Evolutionary conservation across 148 eudicot genomes (phyloP), one percentile per base, ranked within the genome.

Genomic region (Pharnaceum exiguum): DNA sequence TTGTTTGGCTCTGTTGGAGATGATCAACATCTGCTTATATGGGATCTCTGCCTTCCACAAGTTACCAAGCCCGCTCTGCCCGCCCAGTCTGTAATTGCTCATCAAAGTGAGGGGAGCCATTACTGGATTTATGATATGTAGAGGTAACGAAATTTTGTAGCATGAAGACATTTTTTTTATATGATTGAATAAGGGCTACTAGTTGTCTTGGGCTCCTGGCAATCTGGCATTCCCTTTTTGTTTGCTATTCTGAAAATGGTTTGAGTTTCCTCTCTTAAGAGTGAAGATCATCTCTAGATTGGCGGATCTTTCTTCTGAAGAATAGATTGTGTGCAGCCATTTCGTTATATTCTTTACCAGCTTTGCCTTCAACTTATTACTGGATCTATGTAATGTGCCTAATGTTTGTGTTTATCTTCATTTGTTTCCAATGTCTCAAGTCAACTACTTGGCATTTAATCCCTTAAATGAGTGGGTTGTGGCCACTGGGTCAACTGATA

Each of bases 1-100:
- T 69, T 89, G 66, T 89, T 89, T 71, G 96, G 89, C 29, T 89
- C 93, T 43, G 87, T 82, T 67, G 96, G 94, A 23, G 81, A 82
- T 60, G 91, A 82, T 67, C 82, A 72, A 24, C 77, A 79, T 72
- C 58, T 82, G 67, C 77, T 76, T 48, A 69, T 87, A 60, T 91
- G 97, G 93, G 97, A 90, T 72, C 86, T 82, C 24, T 80, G 97
- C 36, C 57, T 68, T 73, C 85, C 89, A 47, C 67, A 81, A 38
- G 85, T 48, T 33, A 73, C 57, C 76, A 87, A 90, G 74, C 97
- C 97, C 61, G 72, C 66, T 24, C 95, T 87, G 74, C 97, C 97
- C 61, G 72, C 66, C 28, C 95, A 87, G 73, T 79, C 87, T 55
- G 93, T 87, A 19, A 43, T 82, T 73, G 97, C 93, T 67, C 97